Evolutionary conservation across 2,329 filamentous ascomycete species (phyloP), one percentile per base, ranked within the genome.

Genomic region (Stachybotrys elegans): DNA sequence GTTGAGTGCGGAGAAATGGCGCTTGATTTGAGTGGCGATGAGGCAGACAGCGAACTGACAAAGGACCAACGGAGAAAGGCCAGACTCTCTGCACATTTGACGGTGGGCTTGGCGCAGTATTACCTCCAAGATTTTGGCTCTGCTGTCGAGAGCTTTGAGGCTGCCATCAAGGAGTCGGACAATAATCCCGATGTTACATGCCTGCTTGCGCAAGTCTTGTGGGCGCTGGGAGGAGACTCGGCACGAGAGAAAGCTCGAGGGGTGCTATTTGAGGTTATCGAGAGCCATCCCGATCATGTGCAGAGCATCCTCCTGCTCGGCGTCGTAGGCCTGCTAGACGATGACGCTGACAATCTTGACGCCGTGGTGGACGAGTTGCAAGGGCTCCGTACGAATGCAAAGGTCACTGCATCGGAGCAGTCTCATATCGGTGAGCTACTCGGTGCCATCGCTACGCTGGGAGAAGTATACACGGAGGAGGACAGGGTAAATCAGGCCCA

Each of bases 201-300:
- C 57, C 73, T 96, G 12, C 73, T 97, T 12, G 87, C 91, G 0
- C 89, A 97, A 64, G 87, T 97, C 0, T 75, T 97, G 1, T 98
- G 93, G 92, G 91, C 91, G 0, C 89, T 88, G 51, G 90, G 88
- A 8, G 81, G 83, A 0, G 79, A 84, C 6, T 75, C 83, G 1
- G 86, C 91, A 44, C 81, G 84, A 38, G 80, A 84, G 40, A 81
- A 86, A 48, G 91, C 92, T 14, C 79, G 89, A 4, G 82, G 86
- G 42, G 79, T 88, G 50, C 75, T 98, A 1, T 92, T 95, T 56
- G 83, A 83, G 13, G 83, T 86, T 27, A 83, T 95, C 12, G 88
- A 91, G 54, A 76, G 72, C 41, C 70, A 86, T 40, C 80, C 88
- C 0, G 78, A 83, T 1, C 90, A 97, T 52, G 78, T 95, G 2